These are phyloP conservation scores for Mortierella polycephala DNA, from an alignment of 371 early-diverging fungal species.

Conservation along the genomic window DNA sequence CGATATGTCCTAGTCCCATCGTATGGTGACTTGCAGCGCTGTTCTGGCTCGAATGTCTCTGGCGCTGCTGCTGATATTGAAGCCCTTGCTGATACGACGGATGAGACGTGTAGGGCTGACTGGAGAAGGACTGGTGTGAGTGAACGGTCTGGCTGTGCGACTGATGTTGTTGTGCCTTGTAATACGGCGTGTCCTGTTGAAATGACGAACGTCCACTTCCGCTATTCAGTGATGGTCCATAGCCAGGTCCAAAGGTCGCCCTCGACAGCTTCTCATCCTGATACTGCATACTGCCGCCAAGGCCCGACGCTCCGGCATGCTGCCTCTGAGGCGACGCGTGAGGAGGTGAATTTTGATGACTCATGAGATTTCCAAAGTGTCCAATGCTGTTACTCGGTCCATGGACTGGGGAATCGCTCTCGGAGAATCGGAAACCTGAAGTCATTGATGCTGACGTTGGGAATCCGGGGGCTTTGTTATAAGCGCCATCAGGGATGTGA, in stretches of 20 bases:
- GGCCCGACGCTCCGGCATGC: slow-evolving; percentile 11
- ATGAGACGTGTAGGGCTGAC: slow-evolving; percentile 35
- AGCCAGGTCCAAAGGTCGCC: slow-evolving; percentile 43
- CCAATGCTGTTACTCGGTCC: slow-evolving; percentile 6
- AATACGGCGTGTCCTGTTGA: slow-evolving; percentile 15
- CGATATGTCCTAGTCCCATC: slow-evolving; percentile 49
- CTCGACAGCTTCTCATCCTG: slow-evolving; percentile 41
- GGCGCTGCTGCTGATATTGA: slow-evolving; percentile 44
- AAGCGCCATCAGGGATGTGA: slow-evolving; percentile 18
- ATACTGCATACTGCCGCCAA: slow-evolving; percentile 34
- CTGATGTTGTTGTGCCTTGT: slow-evolving; percentile 22
- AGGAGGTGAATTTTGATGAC: slow-evolving; percentile 18
- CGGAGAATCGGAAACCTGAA: slow-evolving; percentile 25
- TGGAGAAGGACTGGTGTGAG: slow-evolving; percentile 13
- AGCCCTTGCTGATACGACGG: slow-evolving; percentile 20
- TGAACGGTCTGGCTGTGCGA: slow-evolving; percentile 8
- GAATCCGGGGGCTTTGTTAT: slow-evolving; percentile 29
- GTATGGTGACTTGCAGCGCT: slow-evolving; percentile 54
- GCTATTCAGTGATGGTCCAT: slow-evolving; percentile 47
- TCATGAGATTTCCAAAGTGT: slow-evolving; percentile 19
- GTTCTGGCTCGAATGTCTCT: slow-evolving; percentile 54
- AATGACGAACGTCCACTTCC: slow-evolving; percentile 19
- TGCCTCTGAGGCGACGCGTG: slow-evolving; percentile 20
- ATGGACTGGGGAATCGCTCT: slow-evolving; percentile 35
- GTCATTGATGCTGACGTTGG: slow-evolving; percentile 15